Evolutionary conservation across 306 rosid species (phyloP).

Genomic region (Corylus heterophylla): DNA sequence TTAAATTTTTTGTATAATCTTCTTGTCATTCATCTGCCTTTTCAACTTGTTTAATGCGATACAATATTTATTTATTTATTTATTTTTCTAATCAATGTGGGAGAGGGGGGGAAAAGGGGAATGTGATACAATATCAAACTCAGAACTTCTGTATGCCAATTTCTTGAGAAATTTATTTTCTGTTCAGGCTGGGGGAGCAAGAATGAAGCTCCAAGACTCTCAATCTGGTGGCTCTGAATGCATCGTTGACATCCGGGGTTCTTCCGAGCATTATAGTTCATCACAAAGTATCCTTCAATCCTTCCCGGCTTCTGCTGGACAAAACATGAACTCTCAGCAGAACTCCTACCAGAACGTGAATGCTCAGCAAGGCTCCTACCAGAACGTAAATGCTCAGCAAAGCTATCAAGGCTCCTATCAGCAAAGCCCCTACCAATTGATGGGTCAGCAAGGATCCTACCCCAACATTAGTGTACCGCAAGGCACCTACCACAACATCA

Average conservation of each 20-base stretch:
- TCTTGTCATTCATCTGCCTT: background rate
- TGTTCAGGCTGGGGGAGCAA: slow-evolving; percentile 30
- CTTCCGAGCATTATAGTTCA: slow-evolving; percentile 25
- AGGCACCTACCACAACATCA: slow-evolving; percentile 12
- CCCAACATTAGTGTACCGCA: slow-evolving; percentile 18
- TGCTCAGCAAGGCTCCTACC: slow-evolving; percentile 23
- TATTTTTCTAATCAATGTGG: too few species aligned
- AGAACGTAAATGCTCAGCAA: slow-evolving; percentile 12
- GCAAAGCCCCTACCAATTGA: slow-evolving; percentile 21
- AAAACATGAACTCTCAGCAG: slow-evolving; percentile 12
- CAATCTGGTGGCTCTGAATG: slow-evolving; percentile 14
- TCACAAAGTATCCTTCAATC: slow-evolving; percentile 27
- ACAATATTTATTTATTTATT: background rate
- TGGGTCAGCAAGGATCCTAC: slow-evolving; percentile 31
- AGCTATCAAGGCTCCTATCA: slow-evolving; percentile 12
- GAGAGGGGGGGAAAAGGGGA: too few species aligned
- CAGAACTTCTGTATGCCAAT: too few species aligned
- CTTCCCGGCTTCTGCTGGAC: slow-evolving; percentile 23
- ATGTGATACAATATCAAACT: too few species aligned
- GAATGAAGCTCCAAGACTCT: slow-evolving; percentile 24
- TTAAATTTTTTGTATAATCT: background rate
- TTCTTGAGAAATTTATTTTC: background rate
- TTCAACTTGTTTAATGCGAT: background rate
- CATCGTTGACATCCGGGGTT: slow-evolving; percentile 19
- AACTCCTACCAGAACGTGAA: slow-evolving; percentile 6